Evolutionary conservation across 176 grass and related monocot species (phyloP).

Genomic region (Themeda triandra): DNA sequence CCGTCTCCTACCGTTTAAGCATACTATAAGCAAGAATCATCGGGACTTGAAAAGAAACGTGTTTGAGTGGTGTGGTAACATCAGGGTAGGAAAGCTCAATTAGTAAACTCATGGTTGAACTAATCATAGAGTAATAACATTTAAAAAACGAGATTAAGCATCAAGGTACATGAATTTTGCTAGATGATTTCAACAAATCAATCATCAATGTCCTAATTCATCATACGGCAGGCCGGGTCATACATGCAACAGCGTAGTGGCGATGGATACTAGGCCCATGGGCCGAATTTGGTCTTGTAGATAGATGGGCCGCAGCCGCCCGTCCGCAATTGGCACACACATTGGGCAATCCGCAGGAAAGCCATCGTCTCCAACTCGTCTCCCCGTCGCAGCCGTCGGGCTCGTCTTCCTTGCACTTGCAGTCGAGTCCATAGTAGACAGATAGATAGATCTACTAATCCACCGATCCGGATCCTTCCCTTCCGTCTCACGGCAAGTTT

Average conservation of each 20-base stretch:
- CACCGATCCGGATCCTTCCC: slow-evolving; percentile 30
- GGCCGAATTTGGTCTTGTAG: not conserved
- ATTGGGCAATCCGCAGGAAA: not conserved
- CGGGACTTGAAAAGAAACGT: no score
- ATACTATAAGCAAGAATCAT: no score
- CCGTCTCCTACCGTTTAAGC: no score
- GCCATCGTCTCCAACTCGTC: not conserved
- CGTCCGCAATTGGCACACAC: not conserved
- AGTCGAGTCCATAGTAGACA: not conserved
- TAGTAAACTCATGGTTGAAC: no score
- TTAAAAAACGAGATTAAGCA: no score
- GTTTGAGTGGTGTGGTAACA: no score
- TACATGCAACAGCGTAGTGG: slow-evolving; percentile 14
- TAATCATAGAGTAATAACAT: no score
- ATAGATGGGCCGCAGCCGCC: not conserved
- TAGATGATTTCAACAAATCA: no score
- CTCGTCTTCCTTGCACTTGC: not conserved
- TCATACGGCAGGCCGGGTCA: no score
- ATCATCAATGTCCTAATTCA: no score
- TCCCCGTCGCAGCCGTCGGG: slow-evolving; percentile 10
- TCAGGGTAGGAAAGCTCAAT: no score
- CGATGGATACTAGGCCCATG: not conserved
- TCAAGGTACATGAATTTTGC: no score
- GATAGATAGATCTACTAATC: not conserved
- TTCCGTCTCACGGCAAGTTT: slow-evolving; percentile 42